Evolutionary conservation across 257 asterid species (phyloP), one percentile per base, ranked within the genome.

Genomic region (Scutellaria minor): DNA sequence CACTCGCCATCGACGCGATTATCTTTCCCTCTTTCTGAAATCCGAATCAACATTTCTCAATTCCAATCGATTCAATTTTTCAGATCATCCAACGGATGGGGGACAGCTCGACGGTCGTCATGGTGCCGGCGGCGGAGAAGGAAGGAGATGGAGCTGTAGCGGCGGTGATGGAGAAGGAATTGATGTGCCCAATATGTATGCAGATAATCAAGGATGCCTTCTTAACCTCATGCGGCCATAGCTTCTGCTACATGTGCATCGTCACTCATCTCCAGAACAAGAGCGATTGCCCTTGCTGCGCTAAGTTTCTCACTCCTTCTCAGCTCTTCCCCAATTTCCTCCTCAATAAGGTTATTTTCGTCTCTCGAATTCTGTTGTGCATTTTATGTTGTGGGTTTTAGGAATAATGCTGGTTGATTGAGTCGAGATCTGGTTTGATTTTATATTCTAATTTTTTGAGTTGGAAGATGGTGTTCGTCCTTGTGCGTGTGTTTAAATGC

Each of bases 191-290:
- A 27, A 86, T 88, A 48, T 90, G 95, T 83, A 90, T 90, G 93
- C 96, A 90, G 83, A 79, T 83, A 6, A 86, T 90, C 31, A 86
- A 76, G 66, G 96, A 90, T 18, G 96, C 91, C 1, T 88, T 90
- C 78, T 60, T 90, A 66, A 88, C 96, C 6, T 81, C 93, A 4
- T 90, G 96, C 62, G 96, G 96, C 1, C 96, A 90, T 64, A 90
- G 95, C 78, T 90, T 90, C 81, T 90, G 96, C 83, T 90, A 90
- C 74, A 88, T 90, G 95, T 90, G 95, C 79, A 90, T 90, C 53
- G 77, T 88, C 44, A 90, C 96, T 82, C 96, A 90, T 71, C 95
- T 90, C 14, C 88, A 85, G 10, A 85, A 88, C 83, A 90, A 88
- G 87, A 88, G 86, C 80, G 90, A 88, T 48, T 90, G 96, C 69